A percentile compares a stretch with the other conserved stretches of the same genome.
Conservation (phyloP, 2,329 filamentous ascomycete genomes). For the Penicillium aurantiogriseum region DNA sequence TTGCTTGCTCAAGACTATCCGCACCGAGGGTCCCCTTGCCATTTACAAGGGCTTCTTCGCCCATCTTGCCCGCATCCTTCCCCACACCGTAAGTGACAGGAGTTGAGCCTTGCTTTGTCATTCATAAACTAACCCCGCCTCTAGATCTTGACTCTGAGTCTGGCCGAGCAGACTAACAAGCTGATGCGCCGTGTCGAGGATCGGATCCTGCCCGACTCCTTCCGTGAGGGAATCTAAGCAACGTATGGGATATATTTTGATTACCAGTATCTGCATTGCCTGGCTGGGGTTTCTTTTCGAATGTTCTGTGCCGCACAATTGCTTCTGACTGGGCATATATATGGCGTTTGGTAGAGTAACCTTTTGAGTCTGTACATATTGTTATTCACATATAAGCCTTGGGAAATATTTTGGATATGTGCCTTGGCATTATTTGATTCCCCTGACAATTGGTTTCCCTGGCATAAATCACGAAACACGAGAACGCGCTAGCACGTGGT, state of each 20-base stretch:
- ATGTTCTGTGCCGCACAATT: neutral
- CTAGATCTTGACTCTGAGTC: conserved; percentile 79
- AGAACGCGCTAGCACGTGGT: conserved; percentile 9
- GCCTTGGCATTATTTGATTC: neutral
- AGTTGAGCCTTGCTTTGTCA: neutral
- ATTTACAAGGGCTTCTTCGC: conserved; percentile 98
- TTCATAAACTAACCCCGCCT: conserved; percentile 21
- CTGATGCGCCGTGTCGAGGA: conserved; percentile 76
- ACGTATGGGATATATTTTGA: neutral
- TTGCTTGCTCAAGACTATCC: conserved; percentile 85
- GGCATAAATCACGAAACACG: conserved; percentile 1
- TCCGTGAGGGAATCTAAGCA: conserved; percentile 48
- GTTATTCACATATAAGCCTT: neutral
- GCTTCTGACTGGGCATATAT: neutral
- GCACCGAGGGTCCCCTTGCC: conserved; percentile 84
- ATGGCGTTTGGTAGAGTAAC: conserved; percentile 7
- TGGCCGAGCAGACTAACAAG: conserved; percentile 98
- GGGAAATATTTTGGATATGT: neutral
- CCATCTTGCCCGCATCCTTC: conserved; percentile 88
- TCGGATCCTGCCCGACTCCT: conserved; percentile 49
- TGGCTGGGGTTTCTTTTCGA: conserved; percentile 3
- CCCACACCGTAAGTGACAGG: conserved; percentile 68
- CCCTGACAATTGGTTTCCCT: neutral
- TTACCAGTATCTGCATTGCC: conserved; percentile 1
- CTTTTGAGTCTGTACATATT: conserved; percentile 2